Evolutionary conservation across 768 basidiomycete genomes (phyloP), one percentile per base, ranked within the genome.

Genomic region (Serendipita sp.): DNA sequence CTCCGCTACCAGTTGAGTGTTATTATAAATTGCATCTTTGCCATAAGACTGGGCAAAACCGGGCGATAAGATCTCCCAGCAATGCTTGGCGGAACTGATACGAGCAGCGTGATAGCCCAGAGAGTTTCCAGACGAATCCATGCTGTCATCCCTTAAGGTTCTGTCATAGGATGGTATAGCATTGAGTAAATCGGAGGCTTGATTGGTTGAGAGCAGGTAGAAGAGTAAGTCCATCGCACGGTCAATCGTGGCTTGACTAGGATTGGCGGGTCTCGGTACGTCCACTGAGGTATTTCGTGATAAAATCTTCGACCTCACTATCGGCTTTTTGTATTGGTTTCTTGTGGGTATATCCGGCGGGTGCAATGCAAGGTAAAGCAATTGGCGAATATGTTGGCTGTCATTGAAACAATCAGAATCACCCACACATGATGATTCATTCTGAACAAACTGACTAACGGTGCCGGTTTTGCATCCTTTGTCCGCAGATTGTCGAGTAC

Each of bases 321-420:
- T 60, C 16, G 27, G 18, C 10, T 60, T 29, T 16, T 37, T n/a
- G 10, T 60, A n/a, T 27, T 60, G 10, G 55, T 60, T n/a, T 29
- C 33, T 60, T 10, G 4, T 60, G 4, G 16, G 29, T 4, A 29
- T 31, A 10, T n/a, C 29, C 8, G 33, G 27, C 16, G 55, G 55
- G 36, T 60, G 34, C 16, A 60, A 34, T 10, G 55, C 55, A 10
- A 60, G 33, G 33, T 29, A 60, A n/a, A 60, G 33, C 16, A 60
- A 34, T n/a, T 60, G 55, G 36, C 55, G 55, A 60, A 60, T 36
- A 18, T 60, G 55, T 60, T 60, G 55, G 10, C 55, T 60, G 36
- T 45, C 18, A 31, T 18, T 8, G n/a, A n/a, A 50, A 5, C n/a
- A 50, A 50, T 50, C 8, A 18, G 48, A 18, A 5, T 23, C 23